These are phyloP conservation scores for Ramularia endophylla DNA, from an alignment of 2,329 filamentous ascomycete genomes.

Conservation along the genomic window DNA sequence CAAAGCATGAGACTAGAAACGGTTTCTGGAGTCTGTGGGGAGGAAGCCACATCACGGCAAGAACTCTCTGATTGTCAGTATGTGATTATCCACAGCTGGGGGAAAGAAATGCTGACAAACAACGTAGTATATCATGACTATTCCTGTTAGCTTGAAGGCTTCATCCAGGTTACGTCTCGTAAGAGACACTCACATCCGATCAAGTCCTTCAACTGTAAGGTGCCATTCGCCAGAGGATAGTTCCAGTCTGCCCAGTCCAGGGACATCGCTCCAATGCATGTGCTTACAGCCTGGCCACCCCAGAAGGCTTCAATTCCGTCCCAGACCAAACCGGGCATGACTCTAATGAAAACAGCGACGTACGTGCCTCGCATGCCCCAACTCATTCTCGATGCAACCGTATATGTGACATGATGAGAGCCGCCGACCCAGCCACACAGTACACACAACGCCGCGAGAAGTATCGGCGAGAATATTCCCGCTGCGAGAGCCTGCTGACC, in stretches of 20 bases:
- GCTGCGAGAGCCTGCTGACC: constrained; percentile 14
- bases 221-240: constrained; percentile 10
- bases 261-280: constrained; percentile 13
- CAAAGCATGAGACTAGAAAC: too few species aligned
- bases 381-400: constrained; percentile 8
- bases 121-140: too few species aligned
- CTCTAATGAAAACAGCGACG: constrained; percentile 10
- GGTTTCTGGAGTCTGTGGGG: too few species aligned
- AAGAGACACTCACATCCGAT: too few species aligned
- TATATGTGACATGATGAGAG: constrained; percentile 11
- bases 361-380: constrained; percentile 12
- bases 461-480: constrained; percentile 15
- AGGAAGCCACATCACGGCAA: too few species aligned
- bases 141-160: too few species aligned
- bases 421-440: constrained; percentile 12
- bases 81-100: too few species aligned
- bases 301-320: constrained; percentile 14
- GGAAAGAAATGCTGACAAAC: too few species aligned
- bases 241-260: constrained; percentile 11
- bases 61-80: too few species aligned
- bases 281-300: constrained; percentile 11
- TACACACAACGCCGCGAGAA: constrained; percentile 11
- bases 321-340: constrained; percentile 13
- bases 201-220: constrained; percentile 12
- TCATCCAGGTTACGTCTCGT: too few species aligned